These are phyloP conservation scores for Apiotrichum gracile DNA, from an alignment of 1,284 basidiomycete genomes.

Conservation along the genomic window DNA sequence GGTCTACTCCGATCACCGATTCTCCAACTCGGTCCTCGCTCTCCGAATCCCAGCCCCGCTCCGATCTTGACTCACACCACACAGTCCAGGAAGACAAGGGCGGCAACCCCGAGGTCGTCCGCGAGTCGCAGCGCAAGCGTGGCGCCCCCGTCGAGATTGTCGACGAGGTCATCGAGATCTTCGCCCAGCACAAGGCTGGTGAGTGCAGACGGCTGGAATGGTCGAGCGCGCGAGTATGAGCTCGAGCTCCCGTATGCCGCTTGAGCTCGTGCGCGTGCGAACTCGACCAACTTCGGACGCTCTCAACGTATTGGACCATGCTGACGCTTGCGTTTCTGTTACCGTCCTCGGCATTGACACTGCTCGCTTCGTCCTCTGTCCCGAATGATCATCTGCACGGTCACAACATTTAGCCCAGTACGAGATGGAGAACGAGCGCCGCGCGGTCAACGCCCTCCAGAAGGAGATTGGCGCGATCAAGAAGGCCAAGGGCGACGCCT, in stretches of 20 bases:
- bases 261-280: no score
- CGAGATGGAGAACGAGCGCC: conserved; percentile 69
- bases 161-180: conserved; percentile 83
- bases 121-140: conserved; percentile 87
- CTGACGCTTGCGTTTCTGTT: no score
- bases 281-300: no score
- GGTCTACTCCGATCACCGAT: no score
- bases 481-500: conserved; percentile 88
- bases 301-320: no score
- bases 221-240: no score
- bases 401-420: conserved; percentile 62
- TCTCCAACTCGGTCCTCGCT: not conserved
- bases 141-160: conserved; percentile 84
- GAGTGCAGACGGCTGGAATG: conserved; percentile 47
- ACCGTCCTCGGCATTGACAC: no score
- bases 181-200: conserved; percentile 67
- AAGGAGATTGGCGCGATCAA: conserved; percentile 92
- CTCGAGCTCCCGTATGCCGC: no score
- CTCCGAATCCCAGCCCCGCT: not conserved
- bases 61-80: not conserved
- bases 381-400: not conserved
- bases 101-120: conserved; percentile 86
- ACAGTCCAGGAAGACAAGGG: conserved; percentile 62
- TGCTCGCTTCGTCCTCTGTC: no score
- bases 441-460: conserved; percentile 82